Percentiles rank a stretch among this genome's conserved stretches.
Conservation (phyloP, 1,284 basidiomycete genomes). For the Kwoniella shivajii region DNA sequence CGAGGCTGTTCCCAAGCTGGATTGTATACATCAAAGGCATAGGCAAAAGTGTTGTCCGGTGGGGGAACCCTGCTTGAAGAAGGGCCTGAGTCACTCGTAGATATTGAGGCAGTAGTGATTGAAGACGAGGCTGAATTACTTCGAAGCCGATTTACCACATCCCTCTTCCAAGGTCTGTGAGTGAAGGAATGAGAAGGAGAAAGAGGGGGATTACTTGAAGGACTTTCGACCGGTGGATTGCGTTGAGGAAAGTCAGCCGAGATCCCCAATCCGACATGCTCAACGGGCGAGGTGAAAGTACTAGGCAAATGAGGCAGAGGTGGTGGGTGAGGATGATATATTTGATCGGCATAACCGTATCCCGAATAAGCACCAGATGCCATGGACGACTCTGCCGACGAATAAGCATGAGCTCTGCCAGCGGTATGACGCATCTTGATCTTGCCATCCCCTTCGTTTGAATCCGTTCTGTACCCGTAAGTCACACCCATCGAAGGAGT, state of each 20-base stretch:
- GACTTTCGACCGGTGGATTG: constrained; percentile 12
- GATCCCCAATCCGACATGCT: constrained; percentile 36
- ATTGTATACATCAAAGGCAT: constrained; percentile 20
- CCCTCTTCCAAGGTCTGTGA: constrained; percentile 39
- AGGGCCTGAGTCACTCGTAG: constrained; percentile 22
- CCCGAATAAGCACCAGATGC: constrained; percentile 47
- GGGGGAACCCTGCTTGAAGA: constrained; percentile 23
- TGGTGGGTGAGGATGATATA: constrained; percentile 37
- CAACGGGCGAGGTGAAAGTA: constrained; percentile 16
- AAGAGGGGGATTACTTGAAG: constrained; percentile 15
- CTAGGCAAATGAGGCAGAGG: constrained; percentile 36
- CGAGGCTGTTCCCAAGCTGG: constrained; percentile 36
- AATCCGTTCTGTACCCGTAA: constrained; percentile 34
- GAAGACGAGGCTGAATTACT: constrained; percentile 43
- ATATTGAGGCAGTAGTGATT: constrained; percentile 29
- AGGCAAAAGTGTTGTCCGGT: constrained; percentile 10
- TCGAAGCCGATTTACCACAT: constrained; percentile 35
- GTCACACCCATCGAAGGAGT: constrained; percentile 40
- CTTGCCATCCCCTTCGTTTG: constrained; percentile 27
- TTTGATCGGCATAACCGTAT: constrained; percentile 35
- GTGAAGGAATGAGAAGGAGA: constrained; percentile 25
- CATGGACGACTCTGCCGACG: constrained; percentile 49
- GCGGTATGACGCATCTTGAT: constrained; percentile 37
- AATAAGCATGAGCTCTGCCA: constrained; percentile 41
- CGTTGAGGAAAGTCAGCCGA: constrained; percentile 18